Base-by-base conservation (phyloP, 352 stramenopile genomes). In the Globisporangium takayamanum region DNA sequence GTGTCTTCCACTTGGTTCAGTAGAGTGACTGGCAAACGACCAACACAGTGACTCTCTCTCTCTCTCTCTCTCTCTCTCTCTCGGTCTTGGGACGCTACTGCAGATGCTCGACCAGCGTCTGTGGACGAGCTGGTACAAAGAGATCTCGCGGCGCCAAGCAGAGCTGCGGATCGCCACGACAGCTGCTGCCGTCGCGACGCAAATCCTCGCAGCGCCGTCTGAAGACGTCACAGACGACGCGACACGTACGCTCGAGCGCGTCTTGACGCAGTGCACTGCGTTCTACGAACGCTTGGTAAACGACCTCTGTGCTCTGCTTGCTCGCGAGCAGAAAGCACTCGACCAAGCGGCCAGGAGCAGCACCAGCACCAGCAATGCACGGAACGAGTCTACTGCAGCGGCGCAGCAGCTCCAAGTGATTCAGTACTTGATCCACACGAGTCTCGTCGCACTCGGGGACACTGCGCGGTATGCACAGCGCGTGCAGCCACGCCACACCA, bases 51-150 rank as follows among this genome's bases (percentile, higher is more conserved):
- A 15, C 36, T 20, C 33, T 8, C 41, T 6, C 30, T 1, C 36
- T 20, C 33, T 8, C 41, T 6, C 30, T 1, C 6, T 37, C 25
- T 12, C 41, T n/a, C n/a, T 45, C 10, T 45, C 7, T 5, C 6
- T 5, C 3, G 8, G 7, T 10, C 25, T 7, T 16, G 36, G 2
- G 26, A 4, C 22, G 18, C 16, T 4, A 15, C 2, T 33, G 18
- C 25, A 88, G 78, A 67, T 69, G 16, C 53, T 88, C 39, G 79
- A 79, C 49, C 66, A 84, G 41, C 70, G 69, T 3, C 63, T 92
- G 10, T 92, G 81, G 81, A 71, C 54, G 52, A 85, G 64, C 55
- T 92, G 79, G 78, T 85, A 89, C 57, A 69, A 72, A 2, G 67
- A 87, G 36, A 74, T 92, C 7, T 66, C 71, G 3, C 53, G 42